phyloP scores from a whole-genome alignment of 2,329 filamentous ascomycete species.

The Didymella sp. region DNA sequence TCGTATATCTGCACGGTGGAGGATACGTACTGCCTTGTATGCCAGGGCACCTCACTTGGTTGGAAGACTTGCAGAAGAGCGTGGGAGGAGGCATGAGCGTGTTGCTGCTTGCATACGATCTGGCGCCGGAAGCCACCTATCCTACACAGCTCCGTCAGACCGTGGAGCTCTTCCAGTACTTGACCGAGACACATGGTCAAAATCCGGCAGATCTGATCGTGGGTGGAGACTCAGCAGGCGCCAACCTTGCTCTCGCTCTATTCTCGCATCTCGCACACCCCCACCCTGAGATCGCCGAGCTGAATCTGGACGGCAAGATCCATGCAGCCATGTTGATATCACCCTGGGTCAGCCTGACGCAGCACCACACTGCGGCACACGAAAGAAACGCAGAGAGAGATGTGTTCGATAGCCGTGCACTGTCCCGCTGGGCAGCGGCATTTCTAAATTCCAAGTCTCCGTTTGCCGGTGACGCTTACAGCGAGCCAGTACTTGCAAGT shows the following conservation, averaged over 20 bases:
- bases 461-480: constrained; percentile 62
- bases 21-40: constrained; percentile 61
- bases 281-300: constrained; percentile 58
- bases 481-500: constrained; percentile 58
- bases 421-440: constrained; percentile 56
- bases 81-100: constrained; percentile 58
- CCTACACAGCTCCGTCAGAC: constrained; percentile 59
- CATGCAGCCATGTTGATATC: constrained; percentile 62
- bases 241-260: constrained; percentile 56
- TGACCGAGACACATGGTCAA: constrained; percentile 49
- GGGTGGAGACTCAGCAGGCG: constrained; percentile 62
- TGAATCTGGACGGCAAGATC: constrained; percentile 55
- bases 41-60: constrained; percentile 58
- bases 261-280: constrained; percentile 64
- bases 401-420: constrained; percentile 53
- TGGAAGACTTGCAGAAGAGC: constrained; percentile 53
- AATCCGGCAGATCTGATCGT: constrained; percentile 54
- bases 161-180: constrained; percentile 53
- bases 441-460: constrained; percentile 55
- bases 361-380: constrained; percentile 53
- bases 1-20: constrained; percentile 61
- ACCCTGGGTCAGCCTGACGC: constrained; percentile 63
- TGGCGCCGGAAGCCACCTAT: constrained; percentile 58
- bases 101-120: constrained; percentile 65
- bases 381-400: constrained; percentile 60